Conservation (phyloP, 208 protist genomes). For the Leishmania arabica region DNA sequence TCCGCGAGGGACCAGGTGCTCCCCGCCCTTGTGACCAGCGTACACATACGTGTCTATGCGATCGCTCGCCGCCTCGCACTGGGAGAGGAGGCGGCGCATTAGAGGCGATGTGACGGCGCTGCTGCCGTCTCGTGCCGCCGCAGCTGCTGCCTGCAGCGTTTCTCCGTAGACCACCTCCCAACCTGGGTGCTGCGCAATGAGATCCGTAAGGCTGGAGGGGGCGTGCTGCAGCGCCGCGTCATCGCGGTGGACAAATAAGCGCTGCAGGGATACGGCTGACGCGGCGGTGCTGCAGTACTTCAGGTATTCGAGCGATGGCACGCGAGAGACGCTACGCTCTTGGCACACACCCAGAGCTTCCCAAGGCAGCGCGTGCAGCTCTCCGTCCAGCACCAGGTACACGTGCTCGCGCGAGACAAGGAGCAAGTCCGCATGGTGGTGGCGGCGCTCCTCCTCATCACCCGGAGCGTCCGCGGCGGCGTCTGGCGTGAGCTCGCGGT, state of each 20-base stretch:
- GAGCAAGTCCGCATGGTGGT: conserved; percentile 45
- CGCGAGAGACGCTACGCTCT: conserved; percentile 47
- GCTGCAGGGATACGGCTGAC: conserved; percentile 14
- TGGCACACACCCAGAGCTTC: conserved; percentile 59
- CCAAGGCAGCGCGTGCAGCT: conserved; percentile 64
- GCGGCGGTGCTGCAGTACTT: neutral
- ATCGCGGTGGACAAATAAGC: conserved; percentile 35
- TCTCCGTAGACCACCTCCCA: conserved; percentile 34
- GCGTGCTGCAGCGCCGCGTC: conserved; percentile 15
- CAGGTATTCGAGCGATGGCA: conserved; percentile 34
- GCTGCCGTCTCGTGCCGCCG: neutral
- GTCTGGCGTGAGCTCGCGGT: neutral
- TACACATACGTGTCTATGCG: conserved; percentile 56
- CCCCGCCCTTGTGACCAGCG: conserved; percentile 67
- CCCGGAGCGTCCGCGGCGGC: conserved; percentile 1
- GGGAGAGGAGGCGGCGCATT: conserved; percentile 17
- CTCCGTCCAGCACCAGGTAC: conserved; percentile 54
- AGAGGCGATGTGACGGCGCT: conserved; percentile 7
- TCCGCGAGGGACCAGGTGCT: conserved; percentile 40
- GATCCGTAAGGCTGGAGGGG: conserved; percentile 3
- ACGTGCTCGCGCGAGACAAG: conserved; percentile 55
- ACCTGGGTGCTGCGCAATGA: conserved; percentile 21
- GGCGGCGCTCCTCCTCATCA: neutral
- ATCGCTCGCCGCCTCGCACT: conserved; percentile 2
- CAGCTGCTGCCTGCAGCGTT: conserved; percentile 7